A percentile compares a stretch with the other conserved stretches of the same genome.
Evolutionary conservation across 139 green algal species (phyloP).

Genomic region (Chlorella vulgaris): DNA sequence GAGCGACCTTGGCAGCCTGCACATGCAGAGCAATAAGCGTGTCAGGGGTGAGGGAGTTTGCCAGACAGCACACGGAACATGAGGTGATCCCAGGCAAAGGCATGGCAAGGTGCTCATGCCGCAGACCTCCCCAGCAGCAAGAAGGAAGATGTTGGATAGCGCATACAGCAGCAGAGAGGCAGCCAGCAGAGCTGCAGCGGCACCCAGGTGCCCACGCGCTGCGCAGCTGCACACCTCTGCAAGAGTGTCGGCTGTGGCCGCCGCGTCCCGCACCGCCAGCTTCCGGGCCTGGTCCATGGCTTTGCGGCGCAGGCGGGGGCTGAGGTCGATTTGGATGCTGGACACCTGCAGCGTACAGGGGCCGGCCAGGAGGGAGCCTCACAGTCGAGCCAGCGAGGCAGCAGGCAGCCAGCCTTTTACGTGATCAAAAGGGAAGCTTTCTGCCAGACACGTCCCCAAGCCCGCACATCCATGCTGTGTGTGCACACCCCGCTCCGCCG

Average conservation of each 20-base stretch:
- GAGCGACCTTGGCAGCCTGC: slow-evolving; percentile 14
- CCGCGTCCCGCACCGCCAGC: slow-evolving; percentile 1
- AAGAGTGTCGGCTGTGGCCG: not conserved
- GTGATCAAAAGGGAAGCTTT: too few relatives aligned
- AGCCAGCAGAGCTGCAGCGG: too few relatives aligned
- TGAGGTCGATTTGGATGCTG: slow-evolving; percentile 19
- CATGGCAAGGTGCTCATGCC: not conserved
- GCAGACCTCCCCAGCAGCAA: too few relatives aligned
- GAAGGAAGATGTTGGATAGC: too few relatives aligned
- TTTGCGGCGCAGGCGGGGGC: not conserved
- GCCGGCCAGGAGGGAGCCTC: too few relatives aligned
- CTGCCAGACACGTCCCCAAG: too few relatives aligned
- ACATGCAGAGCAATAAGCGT: too few relatives aligned
- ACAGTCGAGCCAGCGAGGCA: too few relatives aligned
- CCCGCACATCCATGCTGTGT: too few relatives aligned
- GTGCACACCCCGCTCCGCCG: too few relatives aligned
- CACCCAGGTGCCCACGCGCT: not conserved
- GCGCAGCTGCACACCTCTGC: not conserved
- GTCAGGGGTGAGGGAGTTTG: too few relatives aligned
- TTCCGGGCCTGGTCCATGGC: slow-evolving; percentile 3
- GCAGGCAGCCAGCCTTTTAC: too few relatives aligned
- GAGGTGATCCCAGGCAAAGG: not conserved
- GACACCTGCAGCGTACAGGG: not conserved
- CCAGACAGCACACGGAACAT: not conserved
- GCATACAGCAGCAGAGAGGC: not conserved